phyloP scores from a whole-genome alignment of 1,284 basidiomycete species.

The Stygiomarasmius scandens region DNA sequence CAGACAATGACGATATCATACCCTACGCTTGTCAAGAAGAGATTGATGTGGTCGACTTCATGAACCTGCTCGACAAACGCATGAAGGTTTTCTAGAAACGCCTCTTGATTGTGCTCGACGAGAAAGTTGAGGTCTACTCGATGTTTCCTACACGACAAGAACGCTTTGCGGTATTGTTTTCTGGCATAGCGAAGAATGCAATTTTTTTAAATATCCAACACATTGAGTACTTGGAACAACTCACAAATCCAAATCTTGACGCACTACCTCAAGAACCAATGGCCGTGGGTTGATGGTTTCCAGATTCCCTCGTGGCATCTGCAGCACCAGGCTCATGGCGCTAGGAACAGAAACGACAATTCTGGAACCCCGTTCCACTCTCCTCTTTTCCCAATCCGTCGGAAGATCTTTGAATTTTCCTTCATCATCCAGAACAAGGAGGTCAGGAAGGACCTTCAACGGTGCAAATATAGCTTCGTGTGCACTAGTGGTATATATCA shows the following conservation, averaged over 20 bases:
- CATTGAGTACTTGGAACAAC: slow-evolving; percentile 28
- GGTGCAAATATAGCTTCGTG: slow-evolving; percentile 85
- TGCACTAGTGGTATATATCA: slow-evolving; percentile 86
- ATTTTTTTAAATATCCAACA: slow-evolving; percentile 4
- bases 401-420: slow-evolving; percentile 33
- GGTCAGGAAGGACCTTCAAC: slow-evolving; percentile 37
- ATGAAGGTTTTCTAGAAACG: slow-evolving; percentile 59
- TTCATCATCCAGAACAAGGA: slow-evolving; percentile 30
- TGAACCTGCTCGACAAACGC: slow-evolving; percentile 84
- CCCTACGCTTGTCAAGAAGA: slow-evolving; percentile 89
- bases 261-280: slow-evolving; percentile 84
- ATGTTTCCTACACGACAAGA: slow-evolving; percentile 90
- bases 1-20: slow-evolving; percentile 41
- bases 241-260: slow-evolving; percentile 73
- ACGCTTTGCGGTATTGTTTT: slow-evolving; percentile 83
- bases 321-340: slow-evolving; percentile 87
- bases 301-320: slow-evolving; percentile 97
- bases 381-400: slow-evolving; percentile 67
- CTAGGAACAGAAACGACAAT: slow-evolving; percentile 87
- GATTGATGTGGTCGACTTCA: slow-evolving; percentile 91
- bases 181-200: slow-evolving; percentile 4
- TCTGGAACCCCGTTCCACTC: slow-evolving; percentile 84
- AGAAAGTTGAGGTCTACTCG: slow-evolving; percentile 90
- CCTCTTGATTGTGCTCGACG: slow-evolving; percentile 74
- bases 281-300: slow-evolving; percentile 95